Evolutionary conservation across 2,329 filamentous ascomycete genomes (phyloP).

Genomic region (Penicillium polonicum): DNA sequence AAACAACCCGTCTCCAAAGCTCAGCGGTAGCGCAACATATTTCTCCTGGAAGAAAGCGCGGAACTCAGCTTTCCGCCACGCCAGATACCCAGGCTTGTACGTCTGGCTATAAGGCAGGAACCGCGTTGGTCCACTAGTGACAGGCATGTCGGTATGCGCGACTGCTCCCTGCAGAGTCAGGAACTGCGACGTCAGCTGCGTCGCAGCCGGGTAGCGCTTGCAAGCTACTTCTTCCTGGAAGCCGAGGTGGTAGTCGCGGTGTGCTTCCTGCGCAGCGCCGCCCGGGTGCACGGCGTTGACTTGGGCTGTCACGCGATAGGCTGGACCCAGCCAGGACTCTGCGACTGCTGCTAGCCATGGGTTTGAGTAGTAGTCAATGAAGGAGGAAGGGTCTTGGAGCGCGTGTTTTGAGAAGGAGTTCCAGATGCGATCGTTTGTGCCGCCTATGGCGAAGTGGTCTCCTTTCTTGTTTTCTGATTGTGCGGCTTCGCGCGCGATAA

Average conservation of each 20-base stretch:
- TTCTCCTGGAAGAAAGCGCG: conserved; percentile 54
- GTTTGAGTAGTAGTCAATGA: conserved; percentile 60
- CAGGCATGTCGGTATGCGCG: conserved; percentile 61
- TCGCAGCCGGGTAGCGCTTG: conserved; percentile 50
- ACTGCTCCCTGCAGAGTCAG: conserved; percentile 64
- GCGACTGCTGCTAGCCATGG: conserved; percentile 56
- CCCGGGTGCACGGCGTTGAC: conserved; percentile 63
- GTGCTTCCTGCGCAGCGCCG: conserved; percentile 56
- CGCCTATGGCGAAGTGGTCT: conserved; percentile 60
- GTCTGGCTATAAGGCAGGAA: conserved; percentile 61
- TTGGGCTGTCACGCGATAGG: conserved; percentile 61
- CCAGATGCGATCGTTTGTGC: conserved; percentile 63
- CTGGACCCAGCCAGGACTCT: conserved; percentile 59
- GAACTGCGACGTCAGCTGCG: conserved; percentile 57
- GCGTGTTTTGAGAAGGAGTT: conserved; percentile 65
- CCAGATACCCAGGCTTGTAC: conserved; percentile 58
- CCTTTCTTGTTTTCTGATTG: conserved; percentile 42
- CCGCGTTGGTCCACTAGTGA: conserved; percentile 59
- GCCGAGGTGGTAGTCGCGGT: conserved; percentile 65
- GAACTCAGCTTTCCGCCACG: conserved; percentile 56
- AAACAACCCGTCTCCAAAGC: conserved; percentile 60
- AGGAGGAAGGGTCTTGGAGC: conserved; percentile 52
- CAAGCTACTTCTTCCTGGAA: conserved; percentile 55
- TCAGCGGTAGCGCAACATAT: conserved; percentile 54
- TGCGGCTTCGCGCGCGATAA: conserved; percentile 50